Percentiles rank a stretch among this genome's conserved stretches.
Conservation (phyloP, 768 basidiomycete genomes). For the Russula vinacea region DNA sequence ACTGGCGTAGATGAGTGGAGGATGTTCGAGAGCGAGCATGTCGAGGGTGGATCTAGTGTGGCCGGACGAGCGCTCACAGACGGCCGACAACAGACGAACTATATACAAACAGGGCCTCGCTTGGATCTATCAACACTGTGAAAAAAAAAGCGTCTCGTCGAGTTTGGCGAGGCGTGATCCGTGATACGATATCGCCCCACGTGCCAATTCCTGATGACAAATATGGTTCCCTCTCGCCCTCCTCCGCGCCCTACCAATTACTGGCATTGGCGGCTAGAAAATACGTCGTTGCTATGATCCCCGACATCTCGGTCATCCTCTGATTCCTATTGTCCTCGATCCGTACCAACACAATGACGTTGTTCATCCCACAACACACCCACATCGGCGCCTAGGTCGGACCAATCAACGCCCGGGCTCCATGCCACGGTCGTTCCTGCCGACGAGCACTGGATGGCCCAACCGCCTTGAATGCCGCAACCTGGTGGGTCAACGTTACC, state of each 20-base stretch:
- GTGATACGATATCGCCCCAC: conserved; percentile 16
- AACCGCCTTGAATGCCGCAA: not conserved
- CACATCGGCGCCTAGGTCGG: not conserved
- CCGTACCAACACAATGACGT: no score
- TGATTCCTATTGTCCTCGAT: not conserved
- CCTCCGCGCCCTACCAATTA: no score
- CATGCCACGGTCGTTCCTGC: not conserved
- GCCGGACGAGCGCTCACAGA: not conserved
- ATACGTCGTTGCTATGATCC: no score
- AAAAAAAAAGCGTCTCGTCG: not conserved
- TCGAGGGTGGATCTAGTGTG: conserved; percentile 11
- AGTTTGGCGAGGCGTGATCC: not conserved
- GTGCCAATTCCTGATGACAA: not conserved
- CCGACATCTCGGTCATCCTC: not conserved
- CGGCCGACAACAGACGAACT: not conserved
- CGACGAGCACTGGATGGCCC: not conserved
- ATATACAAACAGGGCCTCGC: conserved; percentile 3
- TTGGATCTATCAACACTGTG: not conserved
- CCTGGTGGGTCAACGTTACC: not conserved
- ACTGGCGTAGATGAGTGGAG: conserved; percentile 30
- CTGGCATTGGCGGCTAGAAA: no score
- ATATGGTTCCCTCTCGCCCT: not conserved
- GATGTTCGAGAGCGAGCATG: conserved; percentile 54
- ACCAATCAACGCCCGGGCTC: not conserved
- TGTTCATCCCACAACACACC: not conserved